These are phyloP conservation scores for Neurospora sp. DNA, from an alignment of 495 filamentous ascomycete species.

Conservation along the genomic window DNA sequence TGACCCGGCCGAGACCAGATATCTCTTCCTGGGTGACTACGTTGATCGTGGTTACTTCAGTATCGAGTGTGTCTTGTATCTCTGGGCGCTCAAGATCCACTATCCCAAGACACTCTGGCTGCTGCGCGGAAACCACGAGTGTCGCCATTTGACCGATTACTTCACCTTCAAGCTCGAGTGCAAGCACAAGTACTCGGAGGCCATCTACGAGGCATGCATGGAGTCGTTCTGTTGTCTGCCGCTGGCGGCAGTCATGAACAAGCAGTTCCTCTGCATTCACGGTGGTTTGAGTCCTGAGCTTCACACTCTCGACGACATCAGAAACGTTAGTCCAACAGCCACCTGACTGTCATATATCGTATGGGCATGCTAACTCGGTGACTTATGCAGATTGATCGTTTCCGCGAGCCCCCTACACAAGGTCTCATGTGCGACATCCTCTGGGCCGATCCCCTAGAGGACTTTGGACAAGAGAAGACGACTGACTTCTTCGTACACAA, in stretches of 20 bases:
- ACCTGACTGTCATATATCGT: not conserved
- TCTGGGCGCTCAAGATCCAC: slow-evolving; percentile 98
- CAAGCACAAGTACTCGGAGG: slow-evolving; percentile 97
- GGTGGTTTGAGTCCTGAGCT: slow-evolving; percentile 92
- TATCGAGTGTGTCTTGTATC: slow-evolving; percentile 96
- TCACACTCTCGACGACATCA: slow-evolving; percentile 89
- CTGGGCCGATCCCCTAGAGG: slow-evolving; percentile 97
- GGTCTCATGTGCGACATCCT: slow-evolving; percentile 98
- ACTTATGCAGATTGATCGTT: slow-evolving; percentile 74
- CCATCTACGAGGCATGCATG: slow-evolving; percentile 95
- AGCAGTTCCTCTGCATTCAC: slow-evolving; percentile 98
- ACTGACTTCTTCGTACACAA: slow-evolving; percentile 97
- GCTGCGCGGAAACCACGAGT: slow-evolving; percentile 95
- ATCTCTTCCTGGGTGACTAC: slow-evolving; percentile 96
- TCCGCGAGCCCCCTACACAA: slow-evolving; percentile 93
- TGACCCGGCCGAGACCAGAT: slow-evolving; percentile 89
- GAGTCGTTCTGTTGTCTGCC: slow-evolving; percentile 94
- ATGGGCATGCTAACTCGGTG: slow-evolving; percentile 5
- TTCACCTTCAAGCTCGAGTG: slow-evolving; percentile 99
- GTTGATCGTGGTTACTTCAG: slow-evolving; percentile 98
- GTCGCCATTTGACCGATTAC: slow-evolving; percentile 96
- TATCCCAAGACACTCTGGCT: slow-evolving; percentile 97
- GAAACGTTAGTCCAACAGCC: slow-evolving; percentile 49
- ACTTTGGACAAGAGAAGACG: slow-evolving; percentile 97
- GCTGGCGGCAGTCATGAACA: slow-evolving; percentile 97